These are phyloP conservation scores for Mariannaea elegans DNA, from an alignment of 2,329 filamentous ascomycete species.

Conservation along the genomic window DNA sequence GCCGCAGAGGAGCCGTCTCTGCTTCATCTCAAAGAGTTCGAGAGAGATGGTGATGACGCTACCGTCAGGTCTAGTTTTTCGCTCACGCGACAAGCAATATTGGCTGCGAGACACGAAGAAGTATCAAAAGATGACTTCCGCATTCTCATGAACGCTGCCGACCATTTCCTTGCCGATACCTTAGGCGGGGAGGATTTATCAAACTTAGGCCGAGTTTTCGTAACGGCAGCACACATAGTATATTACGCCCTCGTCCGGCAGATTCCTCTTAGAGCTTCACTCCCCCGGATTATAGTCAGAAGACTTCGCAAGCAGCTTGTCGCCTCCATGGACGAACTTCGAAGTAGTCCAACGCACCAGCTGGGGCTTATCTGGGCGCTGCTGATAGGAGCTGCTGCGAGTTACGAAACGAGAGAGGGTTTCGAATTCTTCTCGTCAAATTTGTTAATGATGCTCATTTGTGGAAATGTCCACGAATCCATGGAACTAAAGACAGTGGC, in stretches of 20 bases:
- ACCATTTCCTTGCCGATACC: conserved; percentile 16
- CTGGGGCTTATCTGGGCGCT: conserved; percentile 24
- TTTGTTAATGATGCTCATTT: background rate
- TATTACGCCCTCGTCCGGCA: conserved; percentile 21
- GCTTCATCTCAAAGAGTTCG: conserved; percentile 19
- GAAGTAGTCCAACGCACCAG: conserved; percentile 1
- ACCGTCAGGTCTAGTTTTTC: conserved; percentile 17
- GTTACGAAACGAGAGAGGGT: conserved; percentile 7
- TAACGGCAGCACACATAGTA: conserved; percentile 19
- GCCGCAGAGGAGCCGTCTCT: conserved; percentile 19
- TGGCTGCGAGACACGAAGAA: conserved; percentile 7
- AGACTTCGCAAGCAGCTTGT: conserved; percentile 14
- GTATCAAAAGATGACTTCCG: conserved; percentile 23
- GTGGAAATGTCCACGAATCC: background rate
- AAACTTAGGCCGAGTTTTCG: conserved; percentile 4
- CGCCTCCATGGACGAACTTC: background rate
- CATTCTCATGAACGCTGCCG: conserved; percentile 21
- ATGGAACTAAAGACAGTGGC: conserved; percentile 5
- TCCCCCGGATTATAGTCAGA: conserved; percentile 4
- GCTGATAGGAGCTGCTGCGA: conserved; percentile 16
- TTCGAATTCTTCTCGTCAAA: conserved; percentile 22
- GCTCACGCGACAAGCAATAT: conserved; percentile 18
- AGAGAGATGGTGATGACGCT: background rate
- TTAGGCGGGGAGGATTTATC: conserved; percentile 8
- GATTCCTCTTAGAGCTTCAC: background rate